A percentile compares a stretch with the other conserved stretches of the same genome.
Conservation (phyloP, 2,329 filamentous ascomycete genomes). For the Tolypocladium cylindrosporum region DNA sequence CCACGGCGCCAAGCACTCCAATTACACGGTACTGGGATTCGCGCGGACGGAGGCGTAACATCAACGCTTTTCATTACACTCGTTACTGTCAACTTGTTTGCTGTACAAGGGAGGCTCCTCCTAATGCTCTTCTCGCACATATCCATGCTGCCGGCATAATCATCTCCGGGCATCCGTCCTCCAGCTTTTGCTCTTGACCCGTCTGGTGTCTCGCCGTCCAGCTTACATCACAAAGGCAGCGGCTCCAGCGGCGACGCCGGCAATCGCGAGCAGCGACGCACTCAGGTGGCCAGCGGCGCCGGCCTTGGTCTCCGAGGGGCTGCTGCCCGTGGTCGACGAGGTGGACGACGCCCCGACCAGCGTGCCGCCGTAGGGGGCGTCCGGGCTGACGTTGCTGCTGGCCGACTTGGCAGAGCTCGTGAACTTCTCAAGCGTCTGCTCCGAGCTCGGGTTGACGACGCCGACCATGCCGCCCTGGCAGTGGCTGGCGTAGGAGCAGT, state of each 20-base stretch:
- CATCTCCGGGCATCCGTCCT: background rate
- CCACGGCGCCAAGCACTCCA: background rate
- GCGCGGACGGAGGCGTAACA: background rate
- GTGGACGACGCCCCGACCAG: background rate
- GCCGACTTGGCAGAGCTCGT: constrained; percentile 4
- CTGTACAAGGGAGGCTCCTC: background rate
- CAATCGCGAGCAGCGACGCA: background rate
- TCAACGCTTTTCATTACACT: background rate
- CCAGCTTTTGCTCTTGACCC: too few relatives aligned
- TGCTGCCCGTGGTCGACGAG: background rate
- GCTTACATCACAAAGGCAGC: background rate
- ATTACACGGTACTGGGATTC: too few relatives aligned
- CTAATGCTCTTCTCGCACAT: background rate
- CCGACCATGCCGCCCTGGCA: constrained; percentile 21
- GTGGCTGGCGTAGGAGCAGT: constrained; percentile 16
- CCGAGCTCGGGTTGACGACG: constrained; percentile 15
- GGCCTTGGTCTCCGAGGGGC: background rate
- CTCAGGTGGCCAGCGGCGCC: background rate
- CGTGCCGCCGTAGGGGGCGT: constrained; percentile 6
- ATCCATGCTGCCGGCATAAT: background rate
- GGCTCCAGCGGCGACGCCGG: background rate
- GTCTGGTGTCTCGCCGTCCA: background rate
- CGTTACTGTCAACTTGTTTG: background rate
- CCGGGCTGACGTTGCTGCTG: constrained; percentile 5
- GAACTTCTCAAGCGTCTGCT: constrained; percentile 10